phyloP scores from a whole-genome alignment of 2,329 filamentous ascomycete genomes.

The Myriosclerotinia scirpicola region DNA sequence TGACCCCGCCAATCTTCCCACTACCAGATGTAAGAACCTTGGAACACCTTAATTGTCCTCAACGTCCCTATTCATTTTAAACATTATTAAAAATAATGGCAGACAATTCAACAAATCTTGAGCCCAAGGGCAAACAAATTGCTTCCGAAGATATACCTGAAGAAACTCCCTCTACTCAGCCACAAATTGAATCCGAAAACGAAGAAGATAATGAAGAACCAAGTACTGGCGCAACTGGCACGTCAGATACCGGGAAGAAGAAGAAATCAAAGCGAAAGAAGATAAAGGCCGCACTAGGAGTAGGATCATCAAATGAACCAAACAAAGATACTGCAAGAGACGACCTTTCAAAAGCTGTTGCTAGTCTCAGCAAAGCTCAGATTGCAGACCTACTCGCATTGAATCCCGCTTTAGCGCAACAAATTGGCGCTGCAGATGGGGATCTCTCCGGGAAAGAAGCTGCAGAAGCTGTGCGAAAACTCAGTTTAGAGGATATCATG shows the following conservation, averaged over 20 bases:
- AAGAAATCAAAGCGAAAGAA: slow-evolving; percentile 68
- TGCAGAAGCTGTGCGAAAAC: slow-evolving; percentile 57
- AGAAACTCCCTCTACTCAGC: slow-evolving; percentile 28
- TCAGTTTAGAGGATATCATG: slow-evolving; percentile 70
- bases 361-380: slow-evolving; percentile 56
- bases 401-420: slow-evolving; percentile 69
- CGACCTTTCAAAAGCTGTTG: slow-evolving; percentile 46
- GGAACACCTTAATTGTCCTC: not conserved
- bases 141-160: slow-evolving; percentile 31
- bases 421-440: slow-evolving; percentile 46
- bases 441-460: slow-evolving; percentile 44
- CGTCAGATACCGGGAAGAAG: slow-evolving; percentile 46
- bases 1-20: slow-evolving; percentile 21
- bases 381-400: slow-evolving; percentile 67
- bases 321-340: slow-evolving; percentile 46
- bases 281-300: slow-evolving; percentile 47
- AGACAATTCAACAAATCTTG: slow-evolving; percentile 64
- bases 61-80: not conserved
- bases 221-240: slow-evolving; percentile 34
- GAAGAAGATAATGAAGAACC: slow-evolving; percentile 45
- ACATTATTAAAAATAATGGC: slow-evolving; percentile 43
- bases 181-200: slow-evolving; percentile 49
- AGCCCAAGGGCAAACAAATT: slow-evolving; percentile 51
- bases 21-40: not conserved
- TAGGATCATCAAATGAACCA: slow-evolving; percentile 30